These are phyloP conservation scores for Aspergillus fischeri DNA, from an alignment of 2,329 filamentous ascomycete species.

Conservation along the genomic window DNA sequence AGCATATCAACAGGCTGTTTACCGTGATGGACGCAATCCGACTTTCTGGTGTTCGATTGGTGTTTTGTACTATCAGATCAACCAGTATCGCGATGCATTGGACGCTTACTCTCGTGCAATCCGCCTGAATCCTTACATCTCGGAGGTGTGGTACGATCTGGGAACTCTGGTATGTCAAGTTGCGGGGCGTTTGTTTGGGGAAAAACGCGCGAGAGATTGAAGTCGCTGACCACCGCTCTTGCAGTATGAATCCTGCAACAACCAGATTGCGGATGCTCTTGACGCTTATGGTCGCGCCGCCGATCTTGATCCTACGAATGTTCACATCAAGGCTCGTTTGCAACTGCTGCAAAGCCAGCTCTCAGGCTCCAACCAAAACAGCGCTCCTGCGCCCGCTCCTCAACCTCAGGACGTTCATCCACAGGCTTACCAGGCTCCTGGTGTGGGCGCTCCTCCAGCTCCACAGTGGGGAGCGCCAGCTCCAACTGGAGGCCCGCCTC, in stretches of 20 bases:
- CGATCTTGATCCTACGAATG: constrained; percentile 87
- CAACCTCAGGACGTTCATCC: constrained; percentile 93
- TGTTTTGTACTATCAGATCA: constrained; percentile 98
- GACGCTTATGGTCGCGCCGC: constrained; percentile 94
- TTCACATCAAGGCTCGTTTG: constrained; percentile 92
- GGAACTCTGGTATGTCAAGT: constrained; percentile 74
- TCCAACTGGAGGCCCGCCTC: constrained; percentile 40
- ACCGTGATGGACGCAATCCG: constrained; percentile 93
- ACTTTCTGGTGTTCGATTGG: constrained; percentile 99
- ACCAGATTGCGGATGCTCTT: constrained; percentile 92
- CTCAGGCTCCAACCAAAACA: constrained; percentile 66
- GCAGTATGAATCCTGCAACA: constrained; percentile 97
- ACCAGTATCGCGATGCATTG: constrained; percentile 95
- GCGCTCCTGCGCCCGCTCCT: constrained; percentile 67
- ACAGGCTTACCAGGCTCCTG: constrained; percentile 81
- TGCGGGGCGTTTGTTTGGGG: background rate
- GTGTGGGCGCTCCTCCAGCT: constrained; percentile 75
- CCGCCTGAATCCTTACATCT: constrained; percentile 94
- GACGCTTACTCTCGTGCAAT: constrained; percentile 98
- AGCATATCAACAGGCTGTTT: constrained; percentile 97
- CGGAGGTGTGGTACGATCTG: constrained; percentile 98
- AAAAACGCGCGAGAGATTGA: background rate
- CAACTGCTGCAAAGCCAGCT: constrained; percentile 77
- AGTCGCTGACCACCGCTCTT: constrained; percentile 3
- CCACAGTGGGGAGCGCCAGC: constrained; percentile 86